Percentiles rank a stretch among this genome's conserved stretches.
Evolutionary conservation across 2,329 filamentous ascomycete species (phyloP).

Genomic region (Domatiomyces catenatus): DNA sequence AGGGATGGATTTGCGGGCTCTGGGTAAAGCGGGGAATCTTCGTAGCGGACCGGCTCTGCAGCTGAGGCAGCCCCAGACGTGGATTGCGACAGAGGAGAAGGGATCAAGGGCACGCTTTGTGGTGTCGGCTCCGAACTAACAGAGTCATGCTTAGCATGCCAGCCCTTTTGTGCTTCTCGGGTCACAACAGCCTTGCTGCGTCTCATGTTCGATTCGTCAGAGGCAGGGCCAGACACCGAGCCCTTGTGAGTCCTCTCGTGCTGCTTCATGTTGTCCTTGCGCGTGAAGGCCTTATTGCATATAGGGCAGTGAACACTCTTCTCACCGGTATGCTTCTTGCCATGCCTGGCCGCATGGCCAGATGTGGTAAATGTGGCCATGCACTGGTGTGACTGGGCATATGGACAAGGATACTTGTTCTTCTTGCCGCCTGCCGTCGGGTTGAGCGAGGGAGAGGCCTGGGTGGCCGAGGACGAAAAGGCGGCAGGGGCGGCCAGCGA

Average conservation of each 20-base stretch:
- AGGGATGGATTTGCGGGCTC: conserved; percentile 7
- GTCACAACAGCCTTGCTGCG: conserved; percentile 17
- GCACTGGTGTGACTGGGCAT: conserved; percentile 44
- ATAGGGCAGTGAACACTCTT: conserved; percentile 53
- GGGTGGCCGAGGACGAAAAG: conserved; percentile 3
- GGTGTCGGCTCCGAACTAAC: background rate
- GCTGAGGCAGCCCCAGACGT: conserved; percentile 12
- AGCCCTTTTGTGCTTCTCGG: conserved; percentile 14
- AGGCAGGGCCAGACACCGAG: conserved; percentile 4
- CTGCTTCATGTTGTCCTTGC: conserved; percentile 57
- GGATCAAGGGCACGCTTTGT: conserved; percentile 6
- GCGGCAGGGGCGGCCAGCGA: conserved; percentile 6
- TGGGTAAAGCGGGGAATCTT: conserved; percentile 10
- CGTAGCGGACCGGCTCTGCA: conserved; percentile 10
- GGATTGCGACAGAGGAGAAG: conserved; percentile 14
- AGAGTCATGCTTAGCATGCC: conserved; percentile 6
- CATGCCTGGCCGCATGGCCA: conserved; percentile 50
- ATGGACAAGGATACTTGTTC: conserved; percentile 52
- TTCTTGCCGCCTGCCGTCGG: conserved; percentile 26
- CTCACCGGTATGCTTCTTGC: conserved; percentile 54
- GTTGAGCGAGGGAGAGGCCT: conserved; percentile 5
- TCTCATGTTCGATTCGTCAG: conserved; percentile 9
- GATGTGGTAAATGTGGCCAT: conserved; percentile 51
- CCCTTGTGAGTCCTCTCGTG: conserved; percentile 46
- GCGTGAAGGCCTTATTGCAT: conserved; percentile 52